These are phyloP conservation scores for Synchytrium microbalum DNA, from an alignment of 371 early-diverging fungal species.

Conservation along the genomic window DNA sequence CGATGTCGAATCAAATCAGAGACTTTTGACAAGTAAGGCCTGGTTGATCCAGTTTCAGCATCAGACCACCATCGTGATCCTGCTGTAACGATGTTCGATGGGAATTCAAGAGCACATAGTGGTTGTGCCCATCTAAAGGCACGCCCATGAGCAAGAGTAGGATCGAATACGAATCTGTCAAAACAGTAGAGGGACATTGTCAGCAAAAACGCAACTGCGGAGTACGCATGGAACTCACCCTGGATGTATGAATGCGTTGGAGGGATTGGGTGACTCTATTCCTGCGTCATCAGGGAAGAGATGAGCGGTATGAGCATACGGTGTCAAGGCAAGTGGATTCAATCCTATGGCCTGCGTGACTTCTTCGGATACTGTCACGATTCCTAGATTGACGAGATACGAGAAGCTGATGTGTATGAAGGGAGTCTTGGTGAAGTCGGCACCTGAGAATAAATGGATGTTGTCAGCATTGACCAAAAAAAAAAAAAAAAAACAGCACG, in stretches of 20 bases:
- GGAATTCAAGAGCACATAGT: constrained; percentile 19
- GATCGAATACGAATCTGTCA: not conserved
- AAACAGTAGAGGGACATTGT: not conserved
- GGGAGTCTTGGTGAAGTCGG: not conserved
- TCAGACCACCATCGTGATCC: not conserved
- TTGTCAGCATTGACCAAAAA: too few relatives aligned
- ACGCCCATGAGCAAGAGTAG: constrained; percentile 13
- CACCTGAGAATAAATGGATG: not conserved
- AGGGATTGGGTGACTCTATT: not conserved
- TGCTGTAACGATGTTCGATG: not conserved
- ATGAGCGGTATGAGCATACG: not conserved
- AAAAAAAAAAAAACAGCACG: not conserved
- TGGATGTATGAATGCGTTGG: not conserved
- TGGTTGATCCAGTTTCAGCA: not conserved
- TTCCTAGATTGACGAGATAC: not conserved
- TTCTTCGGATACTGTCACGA: not conserved
- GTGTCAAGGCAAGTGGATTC: not conserved
- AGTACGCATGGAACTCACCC: not conserved
- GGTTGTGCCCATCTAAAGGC: constrained; percentile 27
- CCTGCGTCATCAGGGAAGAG: not conserved
- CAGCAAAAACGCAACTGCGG: not conserved
- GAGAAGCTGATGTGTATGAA: not conserved
- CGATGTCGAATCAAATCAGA: not conserved
- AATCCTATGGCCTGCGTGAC: not conserved
- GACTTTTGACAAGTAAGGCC: not conserved